Percentiles rank a stretch among this genome's conserved stretches.
Evolutionary conservation across 2,329 filamentous ascomycete species (phyloP).

Genomic region (Thielaviopsis populi): DNA sequence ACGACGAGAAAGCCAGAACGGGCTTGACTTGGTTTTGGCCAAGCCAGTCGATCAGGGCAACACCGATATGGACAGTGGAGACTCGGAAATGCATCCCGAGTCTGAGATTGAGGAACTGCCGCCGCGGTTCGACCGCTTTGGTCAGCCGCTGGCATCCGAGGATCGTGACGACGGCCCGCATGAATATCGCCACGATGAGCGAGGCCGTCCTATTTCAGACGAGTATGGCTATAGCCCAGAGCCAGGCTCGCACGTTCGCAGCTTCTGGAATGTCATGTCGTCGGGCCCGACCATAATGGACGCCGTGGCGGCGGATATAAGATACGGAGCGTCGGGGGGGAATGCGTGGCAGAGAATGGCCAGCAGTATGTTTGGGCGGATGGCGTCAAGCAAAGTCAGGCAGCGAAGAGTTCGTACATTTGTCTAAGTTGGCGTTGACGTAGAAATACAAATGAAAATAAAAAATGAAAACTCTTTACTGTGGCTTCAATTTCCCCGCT

Average conservation of each 20-base stretch:
- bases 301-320: not conserved
- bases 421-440: not conserved
- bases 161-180: not conserved
- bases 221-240: not conserved
- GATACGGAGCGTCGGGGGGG: not conserved
- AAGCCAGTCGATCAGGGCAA: constrained; percentile 10
- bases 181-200: not conserved
- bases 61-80: not conserved
- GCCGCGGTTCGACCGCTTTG: constrained; percentile 33
- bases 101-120: constrained; percentile 32
- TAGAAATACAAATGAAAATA: not conserved
- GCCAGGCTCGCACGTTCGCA: not conserved
- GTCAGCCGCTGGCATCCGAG: constrained; percentile 25
- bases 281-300: not conserved
- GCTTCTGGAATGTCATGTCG: not conserved
- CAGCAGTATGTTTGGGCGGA: not conserved
- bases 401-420: not conserved
- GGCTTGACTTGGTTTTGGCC: constrained; percentile 16
- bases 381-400: not conserved
- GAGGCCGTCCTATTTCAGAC: not conserved
- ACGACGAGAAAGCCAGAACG: constrained; percentile 10
- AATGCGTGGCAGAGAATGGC: not conserved
- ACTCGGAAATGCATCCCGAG: constrained; percentile 22
- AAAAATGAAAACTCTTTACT: not conserved
- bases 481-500: not conserved